Conservation (phyloP, 1,284 basidiomycete species). For the Sparassis latifolia region DNA sequence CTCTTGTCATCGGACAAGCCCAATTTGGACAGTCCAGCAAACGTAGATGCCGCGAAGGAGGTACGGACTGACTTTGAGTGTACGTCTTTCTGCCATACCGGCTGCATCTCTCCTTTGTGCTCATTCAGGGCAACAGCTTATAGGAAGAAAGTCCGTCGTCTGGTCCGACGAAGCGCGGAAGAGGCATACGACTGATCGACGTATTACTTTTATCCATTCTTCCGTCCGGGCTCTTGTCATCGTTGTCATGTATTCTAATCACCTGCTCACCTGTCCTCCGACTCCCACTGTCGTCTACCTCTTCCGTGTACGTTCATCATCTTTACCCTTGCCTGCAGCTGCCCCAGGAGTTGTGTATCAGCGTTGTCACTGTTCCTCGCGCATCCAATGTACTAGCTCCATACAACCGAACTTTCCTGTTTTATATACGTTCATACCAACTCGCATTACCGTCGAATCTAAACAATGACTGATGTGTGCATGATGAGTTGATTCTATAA, state of each 20-base stretch:
- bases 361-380: too few species aligned
- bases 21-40: conserved; percentile 93
- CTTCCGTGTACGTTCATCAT: background rate
- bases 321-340: too few species aligned
- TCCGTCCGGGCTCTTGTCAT: conserved; percentile 4
- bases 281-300: background rate
- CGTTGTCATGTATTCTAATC: background rate
- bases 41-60: conserved; percentile 94
- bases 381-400: too few species aligned
- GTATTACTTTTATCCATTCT: background rate
- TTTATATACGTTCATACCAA: too few species aligned
- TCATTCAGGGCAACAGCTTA: conserved; percentile 43
- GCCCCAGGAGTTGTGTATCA: too few species aligned
- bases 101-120: background rate
- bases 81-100: conserved; percentile 28
- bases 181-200: conserved; percentile 63
- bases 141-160: conserved; percentile 88
- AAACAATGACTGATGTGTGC: too few species aligned
- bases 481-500: too few species aligned
- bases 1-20: conserved; percentile 90
- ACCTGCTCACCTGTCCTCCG: background rate
- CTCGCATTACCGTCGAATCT: too few species aligned
- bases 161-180: conserved; percentile 82
- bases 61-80: conserved; percentile 69
- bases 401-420: too few species aligned